Base-by-base conservation (phyloP, 1,284 basidiomycete genomes). In the Trichosporon asahii region DNA sequence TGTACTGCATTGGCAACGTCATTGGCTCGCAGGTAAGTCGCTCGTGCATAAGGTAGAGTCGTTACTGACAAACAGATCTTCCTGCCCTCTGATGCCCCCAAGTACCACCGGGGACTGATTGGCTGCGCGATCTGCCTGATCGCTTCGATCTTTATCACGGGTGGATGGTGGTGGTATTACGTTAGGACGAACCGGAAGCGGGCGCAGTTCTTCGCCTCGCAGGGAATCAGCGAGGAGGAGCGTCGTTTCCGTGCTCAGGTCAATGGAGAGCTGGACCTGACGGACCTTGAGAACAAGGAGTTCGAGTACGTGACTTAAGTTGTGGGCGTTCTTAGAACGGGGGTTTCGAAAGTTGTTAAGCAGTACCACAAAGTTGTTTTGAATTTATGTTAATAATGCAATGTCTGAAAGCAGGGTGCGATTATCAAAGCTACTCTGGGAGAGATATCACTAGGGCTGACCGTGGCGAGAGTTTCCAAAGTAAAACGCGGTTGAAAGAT, bases 1-100 rank as follows among this genome's bases (percentile, higher is more conserved):
- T 68, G n/a, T 78, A 76, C 75, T 77, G 75, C 63, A 66, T 68
- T 7, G 77, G 77, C 14, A 78, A 75, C 69, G 61, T 70, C 21
- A 53, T 76, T 49, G 77, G 77, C 29, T 73, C 75, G 11, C n/a
- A n/a, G n/a, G n/a, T n/a, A n/a, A n/a, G n/a, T n/a, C n/a, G n/a
- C n/a, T n/a, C n/a, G n/a, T n/a, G n/a, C n/a, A n/a, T n/a, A n/a
- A n/a, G n/a, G n/a, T n/a, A n/a, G n/a, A n/a, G n/a, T n/a, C n/a
- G n/a, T n/a, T n/a, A n/a, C n/a, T n/a, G n/a, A n/a, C n/a, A n/a
- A n/a, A n/a, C 57, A 61, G 29, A 74, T 75, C 27, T 73, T 77
- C 70, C 46, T 73, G 18, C 68, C 72, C 14, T 46, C 35, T n/a
- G 76, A 77, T 44, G 75, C 75, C 5, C 76, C 76, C 5, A 68